phyloP scores from a whole-genome alignment of 768 basidiomycete species.

The Naematelia encephala region DNA sequence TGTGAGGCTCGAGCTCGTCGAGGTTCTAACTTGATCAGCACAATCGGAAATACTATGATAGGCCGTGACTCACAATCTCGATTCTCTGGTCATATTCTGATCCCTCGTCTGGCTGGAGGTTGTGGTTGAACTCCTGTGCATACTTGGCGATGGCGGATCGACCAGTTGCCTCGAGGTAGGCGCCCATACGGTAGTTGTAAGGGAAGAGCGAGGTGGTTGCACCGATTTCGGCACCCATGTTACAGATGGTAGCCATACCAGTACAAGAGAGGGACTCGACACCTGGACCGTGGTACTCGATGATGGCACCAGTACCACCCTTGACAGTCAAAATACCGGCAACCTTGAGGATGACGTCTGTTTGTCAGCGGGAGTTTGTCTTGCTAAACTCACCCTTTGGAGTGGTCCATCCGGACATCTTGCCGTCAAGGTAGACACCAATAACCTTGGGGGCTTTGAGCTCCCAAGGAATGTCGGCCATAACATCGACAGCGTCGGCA shows the following conservation, averaged over 20 bases:
- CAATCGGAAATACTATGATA: not conserved
- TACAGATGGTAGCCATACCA: constrained; percentile 99
- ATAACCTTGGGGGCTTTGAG: constrained; percentile 99
- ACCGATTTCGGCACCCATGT: constrained; percentile 99
- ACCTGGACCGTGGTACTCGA: constrained; percentile 93
- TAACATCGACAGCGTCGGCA: constrained; percentile 98
- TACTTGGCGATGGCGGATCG: constrained; percentile 82
- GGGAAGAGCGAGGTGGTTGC: constrained; percentile 99
- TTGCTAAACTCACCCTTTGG: constrained; percentile 70
- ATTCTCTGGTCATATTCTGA: constrained; percentile 92
- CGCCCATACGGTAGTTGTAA: constrained; percentile 90
- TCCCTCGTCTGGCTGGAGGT: constrained; percentile 78
- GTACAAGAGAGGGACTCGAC: constrained; percentile 95
- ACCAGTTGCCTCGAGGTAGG: constrained; percentile 93
- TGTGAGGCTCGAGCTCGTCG: constrained; percentile 94
- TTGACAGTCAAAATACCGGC: constrained; percentile 98
- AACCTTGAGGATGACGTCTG: constrained; percentile 97
- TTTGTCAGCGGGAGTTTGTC: not conserved
- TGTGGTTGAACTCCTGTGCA: constrained; percentile 82
- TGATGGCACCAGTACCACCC: constrained; percentile 97
- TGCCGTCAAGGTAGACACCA: constrained; percentile 92
- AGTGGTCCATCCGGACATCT: constrained; percentile 94
- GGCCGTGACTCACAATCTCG: constrained; percentile 67
- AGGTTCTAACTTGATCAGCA: constrained; percentile 60
- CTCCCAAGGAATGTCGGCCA: constrained; percentile 98